Percentiles rank a stretch among this genome's conserved stretches.
phyloP scores from a whole-genome alignment of 73 alveolate genomes.

The Paramecium sexaurelia region DNA sequence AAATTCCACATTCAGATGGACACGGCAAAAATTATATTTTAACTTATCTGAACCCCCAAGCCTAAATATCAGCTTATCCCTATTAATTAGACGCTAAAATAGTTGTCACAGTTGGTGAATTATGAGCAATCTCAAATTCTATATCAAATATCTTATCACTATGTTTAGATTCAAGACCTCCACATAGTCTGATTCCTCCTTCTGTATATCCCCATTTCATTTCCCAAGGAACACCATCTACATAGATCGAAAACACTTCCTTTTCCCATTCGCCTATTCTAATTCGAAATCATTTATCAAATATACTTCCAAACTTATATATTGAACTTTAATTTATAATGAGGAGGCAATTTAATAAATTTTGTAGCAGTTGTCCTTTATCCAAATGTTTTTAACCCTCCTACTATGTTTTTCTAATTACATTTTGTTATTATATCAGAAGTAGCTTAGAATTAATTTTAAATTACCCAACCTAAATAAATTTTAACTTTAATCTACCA shows the following conservation, averaged over 20 bases:
- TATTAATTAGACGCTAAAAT: not conserved
- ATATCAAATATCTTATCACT: slow-evolving; percentile 46
- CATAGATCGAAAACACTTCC: not conserved
- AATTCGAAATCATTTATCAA: not conserved
- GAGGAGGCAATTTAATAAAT: slow-evolving; percentile 15
- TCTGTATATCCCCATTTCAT: slow-evolving; percentile 45
- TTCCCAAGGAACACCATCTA: slow-evolving; percentile 54
- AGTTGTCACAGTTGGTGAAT: not conserved
- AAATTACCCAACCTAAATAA: not conserved
- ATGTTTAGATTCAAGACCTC: not conserved
- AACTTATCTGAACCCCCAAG: slow-evolving; percentile 53
- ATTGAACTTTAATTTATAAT: not conserved
- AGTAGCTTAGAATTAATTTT: slow-evolving; percentile 22
- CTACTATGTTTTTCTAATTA: not conserved
- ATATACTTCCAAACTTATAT: slow-evolving; percentile 7
- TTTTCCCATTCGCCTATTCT: slow-evolving; percentile 30
- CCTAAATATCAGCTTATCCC: slow-evolving; percentile 31
- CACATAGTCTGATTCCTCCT: slow-evolving; percentile 51
- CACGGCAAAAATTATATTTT: not conserved
- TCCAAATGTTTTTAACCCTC: slow-evolving; percentile 32
- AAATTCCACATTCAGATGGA: slow-evolving; percentile 54
- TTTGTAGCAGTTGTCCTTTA: not conserved
- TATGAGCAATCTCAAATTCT: slow-evolving; percentile 38
- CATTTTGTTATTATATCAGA: slow-evolving; percentile 12
- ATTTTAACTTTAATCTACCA: not conserved